Evolutionary conservation across 2,329 filamentous ascomycete genomes (phyloP), one percentile per base, ranked within the genome.

Genomic region (Nakataea oryzae): DNA sequence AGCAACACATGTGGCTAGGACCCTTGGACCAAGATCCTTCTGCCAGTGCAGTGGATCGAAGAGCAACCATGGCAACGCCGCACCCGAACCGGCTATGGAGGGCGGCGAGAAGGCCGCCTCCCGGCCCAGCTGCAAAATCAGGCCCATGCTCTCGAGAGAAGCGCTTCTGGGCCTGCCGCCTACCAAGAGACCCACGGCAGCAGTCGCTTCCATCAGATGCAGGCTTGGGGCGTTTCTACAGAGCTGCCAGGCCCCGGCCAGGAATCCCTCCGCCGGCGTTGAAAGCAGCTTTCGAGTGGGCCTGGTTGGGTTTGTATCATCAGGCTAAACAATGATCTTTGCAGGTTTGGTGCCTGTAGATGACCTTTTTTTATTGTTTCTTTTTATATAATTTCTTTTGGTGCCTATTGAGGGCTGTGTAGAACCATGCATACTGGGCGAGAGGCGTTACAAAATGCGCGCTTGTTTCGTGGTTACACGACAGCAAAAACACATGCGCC

Each of bases 1-100:
- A n/a, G n/a, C n/a, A n/a, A n/a, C n/a, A n/a, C n/a, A n/a, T n/a
- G n/a, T n/a, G n/a, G n/a, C n/a, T n/a, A n/a, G n/a, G 72, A 74
- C 62, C 54, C 65, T 2, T 65, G 67, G 8, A 66, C 65, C 21
- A 64, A 67, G n/a, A 21, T 66, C 66, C 14, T 69, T 76, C 47
- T 76, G 74, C 63, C 67, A 70, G 12, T 76, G 72, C 70, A 73
- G 70, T 34, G 74, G 74, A 7, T 67, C 64, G 61, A 68, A 66
- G 7, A 29, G 66, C n/a, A n/a, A n/a, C 17, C 66, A 66, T 27
- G 58, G 62, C 56, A 4, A 57, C 67, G 17, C 67, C 70, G 0
- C 69, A 70, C 12, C 59, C 62, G 11, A 67, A 70, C 28, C 66
- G 68, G 54, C 63, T 73, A 17, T 76, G 73, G 73, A 65, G 30